Evolutionary conservation across 2,329 filamentous ascomycete species (phyloP).

Genomic region (Fusarium sp.): DNA sequence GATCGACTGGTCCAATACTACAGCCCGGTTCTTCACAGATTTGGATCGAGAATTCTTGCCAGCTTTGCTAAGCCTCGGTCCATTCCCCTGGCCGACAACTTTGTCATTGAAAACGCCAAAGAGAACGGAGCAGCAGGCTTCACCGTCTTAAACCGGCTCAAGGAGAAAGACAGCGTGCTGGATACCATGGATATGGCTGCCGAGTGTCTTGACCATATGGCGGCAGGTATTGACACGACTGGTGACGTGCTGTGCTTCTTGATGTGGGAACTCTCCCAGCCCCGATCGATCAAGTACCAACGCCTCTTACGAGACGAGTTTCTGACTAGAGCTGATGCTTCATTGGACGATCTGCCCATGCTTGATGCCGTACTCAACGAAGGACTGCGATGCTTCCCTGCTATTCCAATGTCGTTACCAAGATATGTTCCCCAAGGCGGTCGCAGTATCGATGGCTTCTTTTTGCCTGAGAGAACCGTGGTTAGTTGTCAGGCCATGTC

Average conservation of each 20-base stretch:
- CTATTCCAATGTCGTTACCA: constrained; percentile 75
- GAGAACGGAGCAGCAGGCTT: constrained; percentile 61
- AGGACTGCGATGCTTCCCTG: constrained; percentile 69
- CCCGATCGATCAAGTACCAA: constrained; percentile 64
- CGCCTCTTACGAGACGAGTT: constrained; percentile 65
- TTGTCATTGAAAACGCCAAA: constrained; percentile 64
- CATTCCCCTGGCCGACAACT: constrained; percentile 68
- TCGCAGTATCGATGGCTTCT: constrained; percentile 65
- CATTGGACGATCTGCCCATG: constrained; percentile 64
- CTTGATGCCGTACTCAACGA: constrained; percentile 73
- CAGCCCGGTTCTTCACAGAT: constrained; percentile 61
- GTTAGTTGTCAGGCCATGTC: constrained; percentile 72
- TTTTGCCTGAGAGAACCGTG: constrained; percentile 63
- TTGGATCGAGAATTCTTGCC: constrained; percentile 59
- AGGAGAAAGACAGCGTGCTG: constrained; percentile 61
- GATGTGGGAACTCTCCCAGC: constrained; percentile 76
- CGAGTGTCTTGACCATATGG: constrained; percentile 78
- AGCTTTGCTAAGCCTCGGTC: constrained; percentile 65
- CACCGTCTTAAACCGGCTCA: constrained; percentile 68
- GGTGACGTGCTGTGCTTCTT: constrained; percentile 76
- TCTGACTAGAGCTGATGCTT: constrained; percentile 50
- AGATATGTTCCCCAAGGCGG: constrained; percentile 67
- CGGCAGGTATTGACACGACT: constrained; percentile 77
- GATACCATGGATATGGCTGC: constrained; percentile 68
- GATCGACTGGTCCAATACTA: constrained; percentile 71